Evolutionary conservation across 192 early-diverging fungal species (phyloP), one percentile per base, ranked within the genome.

Genomic region (Entomortierella chlamydospora): DNA sequence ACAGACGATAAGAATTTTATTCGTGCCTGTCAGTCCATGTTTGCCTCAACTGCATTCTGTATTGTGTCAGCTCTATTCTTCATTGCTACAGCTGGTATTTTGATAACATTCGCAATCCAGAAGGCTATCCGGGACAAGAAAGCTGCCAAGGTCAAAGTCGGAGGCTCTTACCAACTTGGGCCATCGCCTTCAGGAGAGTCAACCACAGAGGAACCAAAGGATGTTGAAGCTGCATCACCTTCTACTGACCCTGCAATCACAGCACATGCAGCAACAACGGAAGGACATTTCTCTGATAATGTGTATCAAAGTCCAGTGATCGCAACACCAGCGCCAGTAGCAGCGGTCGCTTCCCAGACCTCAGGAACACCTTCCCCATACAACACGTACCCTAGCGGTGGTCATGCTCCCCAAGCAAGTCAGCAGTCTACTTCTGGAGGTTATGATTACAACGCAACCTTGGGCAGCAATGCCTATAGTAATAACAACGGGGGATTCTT

Each of bases 21-120:
- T 7, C 68, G 76, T 11, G 76, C 76, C 29, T 79, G 76, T 30
- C 76, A 79, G 26, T 70, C 68, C 31, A 70, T 66, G 59, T 79
- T 79, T 66, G 76, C 76, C 26, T 70, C 76, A 17, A 79, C 76
- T 22, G 76, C 76, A 8, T 79, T 79, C 34, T 79, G 76, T 31
- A 70, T 79, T 11, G 25, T 66, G 1, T 61, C 76, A 11, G 76
- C 63, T 0, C 17, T 79, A 7, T 61, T 79, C 52, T 79, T 79
- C 23, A 70, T 79, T 15, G 76, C 68, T 6, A 79, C 76, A 3
- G 68, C 68, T 4, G 63, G 49, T 25, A 23, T 79, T 17, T 42
- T 79, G 17, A 43, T 79, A 56, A 56, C 41, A 1, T 79, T 79
- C 43, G 22, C 76, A 10, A 61, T 79, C 33, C 76, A 79, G 33